A percentile compares a stretch with the other conserved stretches of the same genome.
Evolutionary conservation across 768 basidiomycete genomes (phyloP).

Genomic region (Mycena metata): DNA sequence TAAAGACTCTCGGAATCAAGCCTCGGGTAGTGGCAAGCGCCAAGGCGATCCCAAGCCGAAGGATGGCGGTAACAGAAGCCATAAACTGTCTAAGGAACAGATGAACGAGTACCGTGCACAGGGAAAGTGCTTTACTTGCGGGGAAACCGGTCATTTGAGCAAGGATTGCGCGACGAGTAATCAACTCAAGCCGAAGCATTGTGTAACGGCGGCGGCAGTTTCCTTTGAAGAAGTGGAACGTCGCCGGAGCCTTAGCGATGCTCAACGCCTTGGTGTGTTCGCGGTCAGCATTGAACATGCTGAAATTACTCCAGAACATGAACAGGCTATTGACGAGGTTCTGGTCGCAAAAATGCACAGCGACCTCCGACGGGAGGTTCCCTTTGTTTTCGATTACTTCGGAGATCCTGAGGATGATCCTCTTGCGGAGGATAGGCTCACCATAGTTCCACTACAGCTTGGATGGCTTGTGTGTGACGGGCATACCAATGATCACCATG

Average conservation of each 20-base stretch:
- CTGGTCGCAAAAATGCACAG: conserved; percentile 5
- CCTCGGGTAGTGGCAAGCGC: background rate
- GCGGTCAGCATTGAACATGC: background rate
- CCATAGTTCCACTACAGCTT: background rate
- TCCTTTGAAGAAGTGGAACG: too few species aligned
- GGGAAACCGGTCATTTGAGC: conserved; percentile 18
- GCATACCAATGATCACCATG: conserved; percentile 9
- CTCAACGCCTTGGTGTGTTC: conserved; percentile 3
- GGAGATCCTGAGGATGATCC: too few species aligned
- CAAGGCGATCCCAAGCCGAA: background rate
- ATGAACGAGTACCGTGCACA: too few species aligned
- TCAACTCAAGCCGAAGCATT: background rate
- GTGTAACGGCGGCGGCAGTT: too few species aligned
- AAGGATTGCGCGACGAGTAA: conserved; percentile 33
- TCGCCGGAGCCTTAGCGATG: too few species aligned
- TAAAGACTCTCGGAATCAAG: background rate
- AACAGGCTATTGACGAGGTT: background rate
- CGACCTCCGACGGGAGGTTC: background rate
- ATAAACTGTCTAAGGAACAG: too few species aligned
- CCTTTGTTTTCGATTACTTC: conserved; percentile 19
- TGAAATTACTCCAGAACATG: background rate
- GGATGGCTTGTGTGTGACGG: conserved; percentile 18
- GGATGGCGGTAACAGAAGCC: background rate
- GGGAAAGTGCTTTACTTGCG: conserved; percentile 33
- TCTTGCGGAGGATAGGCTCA: conserved; percentile 3